A percentile compares a stretch with the other conserved stretches of the same genome.
Conservation (phyloP, 495 filamentous ascomycete species). For the Penicillium salamii region DNA sequence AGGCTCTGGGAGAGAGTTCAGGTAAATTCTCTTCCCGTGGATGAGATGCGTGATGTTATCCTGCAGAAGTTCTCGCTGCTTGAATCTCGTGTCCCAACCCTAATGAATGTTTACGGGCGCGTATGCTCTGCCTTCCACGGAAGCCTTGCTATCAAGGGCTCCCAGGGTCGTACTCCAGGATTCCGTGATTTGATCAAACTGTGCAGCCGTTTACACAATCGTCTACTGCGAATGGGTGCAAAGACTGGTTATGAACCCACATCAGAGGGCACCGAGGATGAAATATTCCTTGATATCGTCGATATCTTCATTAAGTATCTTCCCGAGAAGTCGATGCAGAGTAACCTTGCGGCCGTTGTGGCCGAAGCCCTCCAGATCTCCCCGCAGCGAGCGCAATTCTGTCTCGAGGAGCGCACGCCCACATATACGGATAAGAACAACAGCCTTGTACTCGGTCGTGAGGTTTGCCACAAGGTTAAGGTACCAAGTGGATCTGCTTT, state of each 20-base stretch:
- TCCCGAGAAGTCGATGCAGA: conserved; percentile 60
- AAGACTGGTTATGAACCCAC: conserved; percentile 73
- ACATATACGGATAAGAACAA: conserved; percentile 55
- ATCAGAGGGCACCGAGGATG: conserved; percentile 67
- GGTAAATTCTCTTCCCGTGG: conserved; percentile 61
- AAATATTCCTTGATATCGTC: conserved; percentile 84
- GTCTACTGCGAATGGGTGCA: conserved; percentile 56
- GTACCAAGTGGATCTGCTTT: conserved; percentile 34
- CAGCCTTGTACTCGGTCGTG: conserved; percentile 65
- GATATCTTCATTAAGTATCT: conserved; percentile 85
- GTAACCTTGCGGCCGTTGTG: conserved; percentile 61
- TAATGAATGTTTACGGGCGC: conserved; percentile 73
- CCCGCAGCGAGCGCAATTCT: conserved; percentile 70
- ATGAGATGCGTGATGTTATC: conserved; percentile 75
- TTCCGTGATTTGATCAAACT: conserved; percentile 88
- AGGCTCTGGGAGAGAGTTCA: conserved; percentile 77
- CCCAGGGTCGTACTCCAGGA: conserved; percentile 51
- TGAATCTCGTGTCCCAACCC: conserved; percentile 60
- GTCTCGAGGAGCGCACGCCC: conserved; percentile 65
- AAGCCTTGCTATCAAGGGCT: conserved; percentile 44
- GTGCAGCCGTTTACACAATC: conserved; percentile 68
- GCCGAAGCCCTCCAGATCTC: conserved; percentile 84
- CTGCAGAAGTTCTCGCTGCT: conserved; percentile 65
- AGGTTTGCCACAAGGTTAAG: conserved; percentile 46
- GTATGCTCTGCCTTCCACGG: conserved; percentile 55